Evolutionary conservation across 768 basidiomycete species (phyloP).

Genomic region (Termitomyces sp.): DNA sequence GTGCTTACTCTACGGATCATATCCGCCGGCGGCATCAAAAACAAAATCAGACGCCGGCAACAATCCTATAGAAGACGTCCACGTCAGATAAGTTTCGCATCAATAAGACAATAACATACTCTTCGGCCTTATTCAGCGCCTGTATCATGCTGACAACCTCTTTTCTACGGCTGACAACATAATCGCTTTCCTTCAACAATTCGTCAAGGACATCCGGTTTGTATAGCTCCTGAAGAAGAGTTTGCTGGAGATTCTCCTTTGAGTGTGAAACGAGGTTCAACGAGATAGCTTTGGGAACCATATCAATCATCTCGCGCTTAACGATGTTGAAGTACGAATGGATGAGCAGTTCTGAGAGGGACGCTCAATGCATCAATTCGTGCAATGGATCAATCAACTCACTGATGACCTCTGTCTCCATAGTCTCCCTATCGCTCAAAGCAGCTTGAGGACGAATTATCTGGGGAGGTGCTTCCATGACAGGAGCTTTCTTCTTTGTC

Average conservation of each 20-base stretch:
- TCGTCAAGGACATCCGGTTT: constrained; percentile 96
- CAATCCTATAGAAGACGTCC: constrained; percentile 37
- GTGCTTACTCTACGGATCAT: constrained; percentile 9
- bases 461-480: constrained; percentile 70
- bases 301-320: constrained; percentile 99
- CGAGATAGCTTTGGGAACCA: constrained; percentile 96
- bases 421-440: constrained; percentile 88
- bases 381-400: not conserved
- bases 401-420: constrained; percentile 99
- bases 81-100: constrained; percentile 3
- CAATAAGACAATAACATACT: constrained; percentile 46
- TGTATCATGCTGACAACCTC: constrained; percentile 92
- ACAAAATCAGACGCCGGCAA: constrained; percentile 48
- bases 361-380: not conserved
- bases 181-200: constrained; percentile 91
- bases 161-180: constrained; percentile 83
- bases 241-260: constrained; percentile 92
- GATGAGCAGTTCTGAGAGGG: constrained; percentile 77
- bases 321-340: constrained; percentile 97
- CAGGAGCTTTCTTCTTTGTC: constrained; percentile 52
- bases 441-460: constrained; percentile 88
- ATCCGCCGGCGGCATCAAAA: not conserved
- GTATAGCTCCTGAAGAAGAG: constrained; percentile 93
- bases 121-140: constrained; percentile 95
- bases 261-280: constrained; percentile 88